Conservation (phyloP, 176 grass and related monocot species). For the Oryza coarctata region DNA sequence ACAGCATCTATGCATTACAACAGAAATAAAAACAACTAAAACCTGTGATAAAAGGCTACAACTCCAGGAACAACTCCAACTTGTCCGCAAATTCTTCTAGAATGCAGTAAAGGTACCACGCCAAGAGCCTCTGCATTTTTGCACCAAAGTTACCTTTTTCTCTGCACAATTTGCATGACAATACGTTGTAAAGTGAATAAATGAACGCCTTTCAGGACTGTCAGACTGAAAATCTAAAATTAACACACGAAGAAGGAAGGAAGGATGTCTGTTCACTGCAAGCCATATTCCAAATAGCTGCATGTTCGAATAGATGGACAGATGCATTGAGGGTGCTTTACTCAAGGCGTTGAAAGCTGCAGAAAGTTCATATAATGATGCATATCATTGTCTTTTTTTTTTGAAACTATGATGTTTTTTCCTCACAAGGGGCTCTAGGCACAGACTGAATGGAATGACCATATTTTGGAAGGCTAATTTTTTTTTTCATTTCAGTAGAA, state of each 20-base stretch:
- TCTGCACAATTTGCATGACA: slow-evolving; percentile 35
- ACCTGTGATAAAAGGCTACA: slow-evolving; percentile 22
- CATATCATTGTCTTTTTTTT: background rate
- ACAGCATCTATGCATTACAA: slow-evolving; percentile 14
- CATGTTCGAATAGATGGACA: background rate
- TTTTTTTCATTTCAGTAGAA: background rate
- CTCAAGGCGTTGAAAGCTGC: background rate
- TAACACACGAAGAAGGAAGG: too few species aligned
- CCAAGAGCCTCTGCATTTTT: slow-evolving; percentile 43
- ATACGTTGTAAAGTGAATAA: background rate
- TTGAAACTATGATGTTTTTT: too few species aligned
- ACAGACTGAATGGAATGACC: background rate
- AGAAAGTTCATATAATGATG: background rate
- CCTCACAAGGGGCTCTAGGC: background rate
- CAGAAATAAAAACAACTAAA: slow-evolving; percentile 22
- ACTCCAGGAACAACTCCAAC: slow-evolving; percentile 26
- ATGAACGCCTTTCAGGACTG: background rate
- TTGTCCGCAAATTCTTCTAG: slow-evolving; percentile 39
- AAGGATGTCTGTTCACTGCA: too few species aligned
- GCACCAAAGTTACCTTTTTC: slow-evolving; percentile 30
- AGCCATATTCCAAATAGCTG: background rate
- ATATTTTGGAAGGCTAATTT: background rate
- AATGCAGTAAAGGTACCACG: slow-evolving; percentile 21
- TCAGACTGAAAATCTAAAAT: background rate
- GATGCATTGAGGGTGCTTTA: background rate